phyloP scores from a whole-genome alignment of 768 basidiomycete genomes.

The Mycena floridula region DNA sequence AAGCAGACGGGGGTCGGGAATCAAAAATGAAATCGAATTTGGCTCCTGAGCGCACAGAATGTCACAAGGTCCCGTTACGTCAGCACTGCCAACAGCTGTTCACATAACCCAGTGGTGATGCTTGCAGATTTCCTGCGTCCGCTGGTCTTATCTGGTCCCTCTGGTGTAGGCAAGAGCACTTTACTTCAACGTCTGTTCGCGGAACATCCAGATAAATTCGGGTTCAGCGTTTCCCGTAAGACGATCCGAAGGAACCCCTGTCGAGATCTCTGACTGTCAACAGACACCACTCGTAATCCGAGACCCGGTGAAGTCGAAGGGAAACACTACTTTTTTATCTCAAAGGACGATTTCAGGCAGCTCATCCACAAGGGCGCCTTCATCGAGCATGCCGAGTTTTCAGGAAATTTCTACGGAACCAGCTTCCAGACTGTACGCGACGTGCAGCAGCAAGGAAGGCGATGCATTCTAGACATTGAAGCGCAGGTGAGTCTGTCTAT shows the following conservation, averaged over 20 bases:
- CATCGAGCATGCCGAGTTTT: constrained; percentile 93
- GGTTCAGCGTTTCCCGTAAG: constrained; percentile 91
- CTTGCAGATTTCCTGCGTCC: constrained; percentile 44
- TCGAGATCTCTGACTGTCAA: constrained; percentile 9
- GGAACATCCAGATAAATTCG: constrained; percentile 79
- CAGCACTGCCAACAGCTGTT: too few relatives aligned
- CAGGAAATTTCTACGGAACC: constrained; percentile 90
- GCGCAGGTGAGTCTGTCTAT: constrained; percentile 60
- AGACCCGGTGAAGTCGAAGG: constrained; percentile 80
- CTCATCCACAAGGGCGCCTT: constrained; percentile 72
- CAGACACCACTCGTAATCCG: constrained; percentile 87
- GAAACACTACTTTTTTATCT: constrained; percentile 83
- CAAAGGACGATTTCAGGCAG: constrained; percentile 59
- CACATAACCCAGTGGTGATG: too few relatives aligned
- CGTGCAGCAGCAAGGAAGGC: constrained; percentile 61
- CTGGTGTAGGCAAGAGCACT: constrained; percentile 93
- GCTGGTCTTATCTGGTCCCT: constrained; percentile 85
- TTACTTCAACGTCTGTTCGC: constrained; percentile 76
- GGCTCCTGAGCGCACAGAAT: too few relatives aligned
- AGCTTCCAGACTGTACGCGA: constrained; percentile 69
- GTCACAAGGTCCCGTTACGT: too few relatives aligned
- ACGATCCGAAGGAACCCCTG: constrained; percentile 8
- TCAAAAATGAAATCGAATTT: too few relatives aligned
- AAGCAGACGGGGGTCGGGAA: too few relatives aligned
- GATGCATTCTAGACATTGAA: constrained; percentile 95